These are phyloP conservation scores for Xylaria flabelliformis DNA, from an alignment of 495 filamentous ascomycete genomes.

Conservation along the genomic window DNA sequence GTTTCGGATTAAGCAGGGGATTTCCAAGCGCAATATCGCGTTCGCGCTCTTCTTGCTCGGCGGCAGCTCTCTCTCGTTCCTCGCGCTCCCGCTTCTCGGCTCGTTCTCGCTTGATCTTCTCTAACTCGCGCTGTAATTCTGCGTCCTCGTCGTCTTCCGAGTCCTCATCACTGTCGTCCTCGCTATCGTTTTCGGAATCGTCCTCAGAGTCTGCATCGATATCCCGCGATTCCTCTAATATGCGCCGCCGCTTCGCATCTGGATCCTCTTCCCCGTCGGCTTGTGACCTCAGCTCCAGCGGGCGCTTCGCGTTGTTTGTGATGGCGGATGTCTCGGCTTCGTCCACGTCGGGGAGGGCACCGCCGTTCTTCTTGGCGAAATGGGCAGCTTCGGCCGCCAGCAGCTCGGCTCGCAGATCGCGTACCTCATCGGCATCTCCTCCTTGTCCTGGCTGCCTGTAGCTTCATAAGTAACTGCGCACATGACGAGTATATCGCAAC, in stretches of 20 bases:
- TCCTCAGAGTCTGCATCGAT: constrained; percentile 89
- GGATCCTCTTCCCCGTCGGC: constrained; percentile 67
- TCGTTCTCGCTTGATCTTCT: constrained; percentile 91
- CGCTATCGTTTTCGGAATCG: constrained; percentile 58
- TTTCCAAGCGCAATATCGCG: constrained; percentile 91
- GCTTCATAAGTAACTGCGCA: neutral
- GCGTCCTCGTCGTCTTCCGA: constrained; percentile 91
- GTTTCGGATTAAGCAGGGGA: constrained; percentile 79
- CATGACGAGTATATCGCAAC: constrained; percentile 4
- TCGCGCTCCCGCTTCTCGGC: constrained; percentile 85
- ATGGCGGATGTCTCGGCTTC: constrained; percentile 47
- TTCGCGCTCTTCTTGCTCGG: constrained; percentile 83
- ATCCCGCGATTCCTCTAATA: constrained; percentile 86
- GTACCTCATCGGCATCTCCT: constrained; percentile 75
- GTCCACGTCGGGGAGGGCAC: constrained; percentile 43
- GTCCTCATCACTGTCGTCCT: constrained; percentile 71
- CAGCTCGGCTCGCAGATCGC: constrained; percentile 90
- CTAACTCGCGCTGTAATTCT: constrained; percentile 87
- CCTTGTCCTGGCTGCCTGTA: constrained; percentile 85
- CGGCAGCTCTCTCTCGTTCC: constrained; percentile 75
- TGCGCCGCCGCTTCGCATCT: constrained; percentile 82
- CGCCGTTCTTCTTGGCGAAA: constrained; percentile 81
- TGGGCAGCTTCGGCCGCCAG: constrained; percentile 86
- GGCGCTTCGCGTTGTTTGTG: constrained; percentile 65
- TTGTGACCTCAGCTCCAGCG: constrained; percentile 56